These are phyloP conservation scores for Colletotrichum lupini DNA, from an alignment of 2,329 filamentous ascomycete genomes.

Conservation along the genomic window DNA sequence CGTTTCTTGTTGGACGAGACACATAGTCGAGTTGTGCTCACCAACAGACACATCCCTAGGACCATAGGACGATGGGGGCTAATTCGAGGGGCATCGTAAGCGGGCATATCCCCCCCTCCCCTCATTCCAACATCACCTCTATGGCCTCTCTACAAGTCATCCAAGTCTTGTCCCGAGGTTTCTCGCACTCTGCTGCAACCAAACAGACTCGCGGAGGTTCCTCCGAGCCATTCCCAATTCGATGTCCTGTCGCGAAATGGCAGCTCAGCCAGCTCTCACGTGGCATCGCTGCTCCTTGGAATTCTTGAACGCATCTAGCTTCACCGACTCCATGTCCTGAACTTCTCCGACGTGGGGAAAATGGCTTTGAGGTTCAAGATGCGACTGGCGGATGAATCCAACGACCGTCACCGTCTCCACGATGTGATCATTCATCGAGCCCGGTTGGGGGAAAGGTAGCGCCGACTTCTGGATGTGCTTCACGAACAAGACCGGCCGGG, in stretches of 20 bases:
- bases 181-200: not conserved
- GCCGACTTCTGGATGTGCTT: conserved; percentile 1
- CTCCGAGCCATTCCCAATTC: conserved; percentile 22
- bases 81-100: not conserved
- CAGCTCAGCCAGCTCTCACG: conserved; percentile 16
- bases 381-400: conserved; percentile 24
- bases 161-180: conserved; percentile 24
- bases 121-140: not conserved
- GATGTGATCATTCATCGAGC: not conserved
- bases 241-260: conserved; percentile 22
- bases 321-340: not conserved
- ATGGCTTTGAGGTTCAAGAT: conserved; percentile 19
- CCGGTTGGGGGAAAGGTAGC: not conserved
- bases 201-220: not conserved
- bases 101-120: not conserved
- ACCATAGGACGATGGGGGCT: not conserved
- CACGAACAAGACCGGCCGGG: not conserved
- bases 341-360: not conserved
- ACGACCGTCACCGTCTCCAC: not conserved
- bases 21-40: not conserved
- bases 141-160: not conserved
- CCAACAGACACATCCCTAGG: not conserved
- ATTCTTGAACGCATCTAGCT: not conserved
- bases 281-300: conserved; percentile 2
- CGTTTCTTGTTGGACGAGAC: not conserved